phyloP scores from a whole-genome alignment of 345 rosid genomes.

The Geranium rotundifolium region DNA sequence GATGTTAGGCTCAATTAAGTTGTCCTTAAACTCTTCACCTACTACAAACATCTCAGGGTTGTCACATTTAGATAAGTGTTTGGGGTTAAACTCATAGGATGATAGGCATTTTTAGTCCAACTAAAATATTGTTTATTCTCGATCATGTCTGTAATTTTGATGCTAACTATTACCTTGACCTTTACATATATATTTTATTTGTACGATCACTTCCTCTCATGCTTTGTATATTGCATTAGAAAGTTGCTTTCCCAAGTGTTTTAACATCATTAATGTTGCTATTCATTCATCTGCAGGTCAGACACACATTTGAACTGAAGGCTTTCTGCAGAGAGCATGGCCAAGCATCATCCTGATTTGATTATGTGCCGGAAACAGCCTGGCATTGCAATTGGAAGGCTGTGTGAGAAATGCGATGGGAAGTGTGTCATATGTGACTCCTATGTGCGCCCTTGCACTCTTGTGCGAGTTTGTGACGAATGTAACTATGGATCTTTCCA shows the following conservation, averaged over 20 bases:
- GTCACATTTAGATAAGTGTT: no score
- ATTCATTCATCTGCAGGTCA: slow-evolving; percentile 5
- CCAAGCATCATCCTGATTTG: slow-evolving; percentile 43
- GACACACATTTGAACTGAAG: slow-evolving; percentile 1
- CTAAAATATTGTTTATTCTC: no score
- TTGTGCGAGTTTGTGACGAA: slow-evolving; percentile 35
- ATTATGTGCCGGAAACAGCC: slow-evolving; percentile 44
- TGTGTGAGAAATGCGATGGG: slow-evolving; percentile 37
- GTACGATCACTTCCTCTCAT: neutral
- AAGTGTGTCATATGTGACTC: slow-evolving; percentile 39
- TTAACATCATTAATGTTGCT: no score
- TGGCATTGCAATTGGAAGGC: slow-evolving; percentile 35
- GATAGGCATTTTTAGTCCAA: no score
- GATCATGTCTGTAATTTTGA: no score
- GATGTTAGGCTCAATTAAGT: no score
- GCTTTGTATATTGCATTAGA: neutral
- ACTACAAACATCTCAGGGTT: no score
- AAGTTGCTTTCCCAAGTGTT: neutral
- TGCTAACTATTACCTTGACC: no score
- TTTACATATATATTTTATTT: neutral
- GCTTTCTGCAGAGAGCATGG: slow-evolving; percentile 16
- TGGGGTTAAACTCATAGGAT: no score
- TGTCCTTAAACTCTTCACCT: no score
- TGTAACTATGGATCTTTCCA: slow-evolving; percentile 42
- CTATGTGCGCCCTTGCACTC: slow-evolving; percentile 37